phyloP scores from a whole-genome alignment of 2,329 filamentous ascomycete genomes.

The Penicillium sp. region DNA sequence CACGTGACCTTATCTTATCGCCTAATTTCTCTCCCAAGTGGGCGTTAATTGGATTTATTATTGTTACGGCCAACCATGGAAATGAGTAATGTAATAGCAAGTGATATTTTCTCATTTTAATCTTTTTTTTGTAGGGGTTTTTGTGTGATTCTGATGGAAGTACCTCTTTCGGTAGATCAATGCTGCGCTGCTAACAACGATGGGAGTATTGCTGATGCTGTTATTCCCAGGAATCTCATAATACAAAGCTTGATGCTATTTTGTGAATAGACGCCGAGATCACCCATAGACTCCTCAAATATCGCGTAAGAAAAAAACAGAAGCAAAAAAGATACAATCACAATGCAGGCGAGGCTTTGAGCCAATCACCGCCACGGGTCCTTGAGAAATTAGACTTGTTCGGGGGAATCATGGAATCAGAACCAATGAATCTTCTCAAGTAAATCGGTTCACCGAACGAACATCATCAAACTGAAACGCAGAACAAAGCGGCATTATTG shows the following conservation, averaged over 20 bases:
- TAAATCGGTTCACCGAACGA: background rate
- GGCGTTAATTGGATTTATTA: background rate
- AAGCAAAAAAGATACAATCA: constrained; percentile 11
- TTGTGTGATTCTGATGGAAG: background rate
- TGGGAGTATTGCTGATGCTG: constrained; percentile 25
- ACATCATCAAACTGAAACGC: background rate
- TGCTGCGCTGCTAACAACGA: background rate
- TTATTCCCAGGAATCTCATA: constrained; percentile 14
- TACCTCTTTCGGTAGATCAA: background rate
- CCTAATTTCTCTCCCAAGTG: background rate
- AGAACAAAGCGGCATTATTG: background rate
- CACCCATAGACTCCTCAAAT: constrained; percentile 10
- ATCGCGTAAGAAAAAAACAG: background rate
- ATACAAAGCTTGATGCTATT: constrained; percentile 13
- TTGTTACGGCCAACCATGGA: background rate
- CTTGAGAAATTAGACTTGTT: background rate
- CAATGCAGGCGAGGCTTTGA: background rate
- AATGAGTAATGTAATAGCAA: background rate
- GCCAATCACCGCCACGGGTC: background rate
- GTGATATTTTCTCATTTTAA: background rate
- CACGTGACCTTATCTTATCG: constrained; percentile 27
- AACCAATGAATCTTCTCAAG: background rate
- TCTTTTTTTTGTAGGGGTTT: background rate
- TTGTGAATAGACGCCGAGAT: constrained; percentile 14
- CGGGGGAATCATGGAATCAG: background rate